Conservation (phyloP, 2,329 filamentous ascomycete species). For the Sporothrix sp. region DNA sequence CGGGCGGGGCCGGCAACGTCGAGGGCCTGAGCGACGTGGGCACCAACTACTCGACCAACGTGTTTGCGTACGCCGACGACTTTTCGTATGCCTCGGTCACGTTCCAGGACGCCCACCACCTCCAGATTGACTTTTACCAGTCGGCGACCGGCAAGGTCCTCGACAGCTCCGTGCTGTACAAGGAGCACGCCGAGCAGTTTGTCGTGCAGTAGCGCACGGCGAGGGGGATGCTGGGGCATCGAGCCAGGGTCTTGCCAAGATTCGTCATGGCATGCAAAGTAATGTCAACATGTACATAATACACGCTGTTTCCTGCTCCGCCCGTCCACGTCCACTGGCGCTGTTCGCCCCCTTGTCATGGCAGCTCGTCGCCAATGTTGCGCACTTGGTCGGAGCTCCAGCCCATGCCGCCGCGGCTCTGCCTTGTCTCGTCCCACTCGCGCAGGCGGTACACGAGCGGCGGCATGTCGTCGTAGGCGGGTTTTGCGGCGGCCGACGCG, state of each 20-base stretch:
- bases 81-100: slow-evolving; percentile 42
- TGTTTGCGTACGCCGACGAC: slow-evolving; percentile 40
- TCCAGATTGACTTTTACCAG: slow-evolving; percentile 42
- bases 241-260: too few species aligned
- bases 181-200: slow-evolving; percentile 36
- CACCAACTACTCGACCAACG: slow-evolving; percentile 32
- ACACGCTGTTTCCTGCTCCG: too few species aligned
- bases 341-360: not conserved
- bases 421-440: slow-evolving; percentile 40
- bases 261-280: too few species aligned
- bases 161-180: slow-evolving; percentile 39
- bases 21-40: slow-evolving; percentile 39
- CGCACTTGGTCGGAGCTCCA: slow-evolving; percentile 32
- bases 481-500: not conserved
- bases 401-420: slow-evolving; percentile 41
- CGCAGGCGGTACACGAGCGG: slow-evolving; percentile 23
- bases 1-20: slow-evolving; percentile 47
- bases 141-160: slow-evolving; percentile 39
- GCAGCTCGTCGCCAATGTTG: slow-evolving; percentile 23
- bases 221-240: too few species aligned
- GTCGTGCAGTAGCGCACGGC: slow-evolving; percentile 35
- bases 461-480: slow-evolving; percentile 13
- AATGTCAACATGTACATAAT: too few species aligned
- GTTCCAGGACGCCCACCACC: slow-evolving; percentile 34
- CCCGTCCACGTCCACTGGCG: too few species aligned